Evolutionary conservation across 345 rosid species (phyloP), one percentile per base, ranked within the genome.

Genomic region (Lenwebbia sp.): DNA sequence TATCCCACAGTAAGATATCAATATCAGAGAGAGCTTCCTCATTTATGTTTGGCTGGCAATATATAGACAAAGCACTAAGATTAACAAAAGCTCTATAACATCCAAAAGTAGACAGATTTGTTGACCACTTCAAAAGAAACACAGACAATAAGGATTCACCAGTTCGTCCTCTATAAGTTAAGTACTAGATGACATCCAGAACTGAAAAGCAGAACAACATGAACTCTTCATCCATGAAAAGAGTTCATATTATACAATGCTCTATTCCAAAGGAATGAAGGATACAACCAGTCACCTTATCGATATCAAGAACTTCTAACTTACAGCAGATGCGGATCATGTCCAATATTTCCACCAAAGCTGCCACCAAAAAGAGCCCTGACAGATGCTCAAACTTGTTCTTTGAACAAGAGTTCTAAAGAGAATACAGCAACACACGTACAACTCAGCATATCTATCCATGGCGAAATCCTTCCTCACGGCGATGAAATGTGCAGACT

Each of bases 281-380:
- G 97, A 96, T 96, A 95, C 97, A 97, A 51, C 89, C 89, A 82
- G 96, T 89, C 87, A 92, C 94, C 87, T 91, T 93, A 41, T 89
- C 92, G 75, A 88, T 54, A 82, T 95, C 97, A 76, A 96, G 96
- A 86, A 91, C 85, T 82, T 90, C 88, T 81, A 96, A 85, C 87
- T 92, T 95, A 93, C 82, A 94, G 85, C 30, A 96, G 53, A 91
- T 94, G 98, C 10, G 96, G 96, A 85, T 95, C 96, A 83, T 93
- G 98, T 83, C 97, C 96, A 87, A 92, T 84, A 78, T 95, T 96
- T 84, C 98, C 98, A n/a, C 93, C 92, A 94, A 97, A 97, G 13
- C 98, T 96, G 86, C 99, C 97, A 93, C 92, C 88, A 86, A 40
- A 87, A 10, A 10, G 9, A 81, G 53, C 54, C n/a, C 17, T 23